phyloP scores from a whole-genome alignment of 176 grass and related monocot species.

The Lolium rigidum region DNA sequence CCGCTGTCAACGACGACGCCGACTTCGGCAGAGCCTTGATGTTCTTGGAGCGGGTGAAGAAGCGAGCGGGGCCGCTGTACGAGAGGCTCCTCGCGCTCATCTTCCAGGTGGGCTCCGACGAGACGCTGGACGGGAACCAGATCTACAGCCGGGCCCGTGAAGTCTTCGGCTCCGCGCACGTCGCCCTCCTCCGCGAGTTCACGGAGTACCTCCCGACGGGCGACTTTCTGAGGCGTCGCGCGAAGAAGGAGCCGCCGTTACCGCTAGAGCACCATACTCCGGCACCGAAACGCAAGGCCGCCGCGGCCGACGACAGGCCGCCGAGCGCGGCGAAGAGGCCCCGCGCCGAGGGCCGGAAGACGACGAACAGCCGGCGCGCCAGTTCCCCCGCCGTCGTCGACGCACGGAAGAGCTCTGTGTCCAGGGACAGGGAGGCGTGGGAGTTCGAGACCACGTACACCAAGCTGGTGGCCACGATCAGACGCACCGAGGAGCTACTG shows the following conservation, averaged over 20 bases:
- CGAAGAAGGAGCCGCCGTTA: background rate
- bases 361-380: background rate
- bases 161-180: background rate
- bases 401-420: background rate
- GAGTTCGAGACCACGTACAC: constrained; percentile 10
- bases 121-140: background rate
- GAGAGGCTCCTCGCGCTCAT: background rate
- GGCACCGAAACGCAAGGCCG: background rate
- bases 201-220: background rate
- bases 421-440: background rate
- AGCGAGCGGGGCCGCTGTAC: background rate
- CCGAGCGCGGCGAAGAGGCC: background rate
- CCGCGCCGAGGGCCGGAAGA: background rate
- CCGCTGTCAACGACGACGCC: background rate
- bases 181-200: background rate
- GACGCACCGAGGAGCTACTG: background rate
- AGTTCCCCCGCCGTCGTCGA: background rate
- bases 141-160: background rate
- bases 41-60: background rate
- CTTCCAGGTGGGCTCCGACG: background rate
- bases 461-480: constrained; percentile 6
- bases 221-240: background rate
- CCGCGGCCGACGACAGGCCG: background rate
- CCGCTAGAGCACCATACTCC: background rate
- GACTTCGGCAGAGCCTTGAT: background rate